Conservation (phyloP, 2,329 filamentous ascomycete species). For the Septoria petroselini region DNA sequence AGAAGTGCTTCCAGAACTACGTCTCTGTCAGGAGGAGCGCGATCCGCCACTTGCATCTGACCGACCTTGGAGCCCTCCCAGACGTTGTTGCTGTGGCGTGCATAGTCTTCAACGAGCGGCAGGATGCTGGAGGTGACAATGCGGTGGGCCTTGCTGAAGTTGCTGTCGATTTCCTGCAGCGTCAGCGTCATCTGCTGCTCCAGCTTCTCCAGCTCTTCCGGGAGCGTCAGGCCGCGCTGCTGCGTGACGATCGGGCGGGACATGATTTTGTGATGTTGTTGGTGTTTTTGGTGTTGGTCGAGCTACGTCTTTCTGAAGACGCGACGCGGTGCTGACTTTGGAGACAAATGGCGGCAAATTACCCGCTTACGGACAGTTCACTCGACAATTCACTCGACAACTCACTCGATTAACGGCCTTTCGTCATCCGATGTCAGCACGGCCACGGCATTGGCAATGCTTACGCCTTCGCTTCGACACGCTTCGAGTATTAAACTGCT, state of each 20-base stretch:
- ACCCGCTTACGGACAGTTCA: no score
- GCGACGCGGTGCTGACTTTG: no score
- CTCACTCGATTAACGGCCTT: neutral
- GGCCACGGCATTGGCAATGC: constrained; percentile 13
- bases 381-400: no score
- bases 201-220: constrained; percentile 90
- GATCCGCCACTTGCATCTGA: neutral
- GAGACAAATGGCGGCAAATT: no score
- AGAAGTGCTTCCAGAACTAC: constrained; percentile 99
- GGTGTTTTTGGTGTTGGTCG: neutral
- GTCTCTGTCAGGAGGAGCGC: constrained; percentile 11
- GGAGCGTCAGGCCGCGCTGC: constrained; percentile 68
- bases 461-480: constrained; percentile 3
- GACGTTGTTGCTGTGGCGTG: constrained; percentile 85
- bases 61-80: constrained; percentile 97
- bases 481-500: no score
- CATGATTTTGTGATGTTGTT: constrained; percentile 7
- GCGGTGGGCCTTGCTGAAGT: constrained; percentile 93
- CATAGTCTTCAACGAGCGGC: constrained; percentile 91
- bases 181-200: constrained; percentile 97
- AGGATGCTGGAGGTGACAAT: constrained; percentile 94
- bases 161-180: constrained; percentile 97
- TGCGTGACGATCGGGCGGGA: constrained; percentile 34
- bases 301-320: no score
- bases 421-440: constrained; percentile 17